These are phyloP conservation scores for Colletotrichum viniferum DNA, from an alignment of 2,329 filamentous ascomycete species.

Conservation along the genomic window DNA sequence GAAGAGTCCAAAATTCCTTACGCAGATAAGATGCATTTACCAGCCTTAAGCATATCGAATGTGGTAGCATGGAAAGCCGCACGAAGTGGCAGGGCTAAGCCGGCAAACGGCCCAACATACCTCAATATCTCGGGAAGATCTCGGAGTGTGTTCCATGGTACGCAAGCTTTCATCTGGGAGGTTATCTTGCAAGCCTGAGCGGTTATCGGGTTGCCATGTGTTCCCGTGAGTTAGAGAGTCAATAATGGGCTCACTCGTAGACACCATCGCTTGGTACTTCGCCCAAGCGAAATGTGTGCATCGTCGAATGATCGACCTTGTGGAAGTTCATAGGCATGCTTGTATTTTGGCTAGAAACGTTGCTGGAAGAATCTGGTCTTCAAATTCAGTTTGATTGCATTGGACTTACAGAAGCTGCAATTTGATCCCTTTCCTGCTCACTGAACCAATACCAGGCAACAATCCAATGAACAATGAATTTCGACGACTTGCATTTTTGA, in stretches of 20 bases:
- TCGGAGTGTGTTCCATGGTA: neutral
- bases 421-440: rapidly evolving
- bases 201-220: neutral
- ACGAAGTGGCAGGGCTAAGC: neutral
- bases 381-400: neutral
- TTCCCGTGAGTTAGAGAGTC: neutral
- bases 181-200: neutral
- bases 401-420: rapidly evolving
- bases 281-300: neutral
- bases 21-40: neutral
- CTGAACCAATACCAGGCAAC: neutral
- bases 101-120: neutral
- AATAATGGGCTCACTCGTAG: neutral
- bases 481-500: rapidly evolving
- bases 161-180: neutral
- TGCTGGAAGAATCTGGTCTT: neutral
- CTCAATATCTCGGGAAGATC: neutral
- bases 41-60: neutral
- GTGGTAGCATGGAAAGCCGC: neutral
- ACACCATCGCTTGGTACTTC: neutral
- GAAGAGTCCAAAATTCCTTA: neutral
- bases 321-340: neutral
- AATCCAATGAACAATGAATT: rapidly evolving
- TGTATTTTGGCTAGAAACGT: neutral
- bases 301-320: neutral